These are phyloP conservation scores for Cercospora sojina DNA, from an alignment of 2,329 filamentous ascomycete genomes.

Conservation along the genomic window DNA sequence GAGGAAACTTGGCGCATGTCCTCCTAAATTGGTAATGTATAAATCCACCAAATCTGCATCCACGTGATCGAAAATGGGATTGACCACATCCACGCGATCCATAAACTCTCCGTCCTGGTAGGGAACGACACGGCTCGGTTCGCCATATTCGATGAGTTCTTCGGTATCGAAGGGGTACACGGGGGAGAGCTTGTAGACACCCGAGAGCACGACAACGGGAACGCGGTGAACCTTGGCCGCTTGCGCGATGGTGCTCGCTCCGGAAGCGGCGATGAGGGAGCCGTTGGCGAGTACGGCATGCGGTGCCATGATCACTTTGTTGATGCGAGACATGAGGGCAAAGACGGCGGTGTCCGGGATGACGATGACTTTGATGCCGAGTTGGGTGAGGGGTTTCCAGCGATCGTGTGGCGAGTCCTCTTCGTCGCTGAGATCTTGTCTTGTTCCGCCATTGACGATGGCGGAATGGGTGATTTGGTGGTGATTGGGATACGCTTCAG, in stretches of 20 bases:
- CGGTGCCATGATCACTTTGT: constrained; percentile 90
- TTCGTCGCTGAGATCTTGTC: constrained; percentile 45
- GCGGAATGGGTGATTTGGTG: constrained; percentile 63
- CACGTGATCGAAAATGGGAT: constrained; percentile 79
- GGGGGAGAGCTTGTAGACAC: constrained; percentile 91
- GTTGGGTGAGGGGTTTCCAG: constrained; percentile 76
- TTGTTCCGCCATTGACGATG: constrained; percentile 55
- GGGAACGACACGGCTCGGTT: constrained; percentile 70
- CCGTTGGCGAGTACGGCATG: constrained; percentile 87
- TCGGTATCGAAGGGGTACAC: constrained; percentile 83
- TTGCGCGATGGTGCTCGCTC: constrained; percentile 78
- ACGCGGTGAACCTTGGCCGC: constrained; percentile 80
- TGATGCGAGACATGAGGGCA: constrained; percentile 91
- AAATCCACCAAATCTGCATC: constrained; percentile 72
- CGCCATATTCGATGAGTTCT: constrained; percentile 80
- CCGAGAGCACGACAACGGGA: constrained; percentile 83
- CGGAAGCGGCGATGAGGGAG: constrained; percentile 77
- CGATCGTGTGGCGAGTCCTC: constrained; percentile 44
- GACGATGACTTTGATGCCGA: constrained; percentile 78
- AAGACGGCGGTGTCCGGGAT: constrained; percentile 83
- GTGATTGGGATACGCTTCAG: constrained; percentile 70
- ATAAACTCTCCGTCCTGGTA: constrained; percentile 80
- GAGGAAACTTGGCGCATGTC: constrained; percentile 69
- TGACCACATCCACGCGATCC: constrained; percentile 73
- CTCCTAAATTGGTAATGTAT: constrained; percentile 82